Evolutionary conservation across 169 alveolate genomes (phyloP).

Genomic region (Eimeria zaria): DNA sequence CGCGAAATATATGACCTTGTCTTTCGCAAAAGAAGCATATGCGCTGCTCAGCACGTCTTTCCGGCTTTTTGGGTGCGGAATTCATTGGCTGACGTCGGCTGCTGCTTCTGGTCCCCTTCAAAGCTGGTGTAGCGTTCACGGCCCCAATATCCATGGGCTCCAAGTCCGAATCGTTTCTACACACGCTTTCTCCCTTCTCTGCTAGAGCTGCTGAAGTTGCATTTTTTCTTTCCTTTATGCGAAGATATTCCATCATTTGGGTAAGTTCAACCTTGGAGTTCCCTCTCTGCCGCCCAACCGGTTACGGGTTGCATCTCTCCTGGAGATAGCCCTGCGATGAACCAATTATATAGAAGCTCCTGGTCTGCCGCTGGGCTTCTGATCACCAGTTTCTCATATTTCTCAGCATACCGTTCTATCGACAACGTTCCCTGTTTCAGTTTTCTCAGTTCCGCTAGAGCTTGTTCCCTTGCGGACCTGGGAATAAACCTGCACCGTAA

Average conservation of each 20-base stretch:
- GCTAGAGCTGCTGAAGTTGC: neutral
- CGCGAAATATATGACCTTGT: neutral
- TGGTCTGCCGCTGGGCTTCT: neutral
- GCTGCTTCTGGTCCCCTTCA: neutral
- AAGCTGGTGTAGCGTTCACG: neutral
- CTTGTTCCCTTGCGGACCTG: neutral
- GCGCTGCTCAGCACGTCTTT: neutral
- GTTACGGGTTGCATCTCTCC: neutral
- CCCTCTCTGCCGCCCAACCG: neutral
- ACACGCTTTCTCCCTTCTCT: neutral
- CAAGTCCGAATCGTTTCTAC: neutral
- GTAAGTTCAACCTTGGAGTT: neutral
- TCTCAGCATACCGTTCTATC: neutral
- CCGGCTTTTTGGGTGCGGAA: neutral
- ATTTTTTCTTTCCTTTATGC: neutral
- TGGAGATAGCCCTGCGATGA: neutral
- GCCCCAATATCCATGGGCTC: conserved; percentile 9
- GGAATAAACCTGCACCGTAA: neutral
- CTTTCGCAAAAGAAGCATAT: neutral
- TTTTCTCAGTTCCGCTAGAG: neutral
- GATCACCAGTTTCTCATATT: neutral
- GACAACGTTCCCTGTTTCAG: neutral
- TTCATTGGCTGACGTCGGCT: neutral
- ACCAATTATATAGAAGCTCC: neutral
- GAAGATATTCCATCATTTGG: neutral